Evolutionary conservation across 2,329 filamentous ascomycete genomes (phyloP).

Genomic region (Botryotinia convoluta): DNA sequence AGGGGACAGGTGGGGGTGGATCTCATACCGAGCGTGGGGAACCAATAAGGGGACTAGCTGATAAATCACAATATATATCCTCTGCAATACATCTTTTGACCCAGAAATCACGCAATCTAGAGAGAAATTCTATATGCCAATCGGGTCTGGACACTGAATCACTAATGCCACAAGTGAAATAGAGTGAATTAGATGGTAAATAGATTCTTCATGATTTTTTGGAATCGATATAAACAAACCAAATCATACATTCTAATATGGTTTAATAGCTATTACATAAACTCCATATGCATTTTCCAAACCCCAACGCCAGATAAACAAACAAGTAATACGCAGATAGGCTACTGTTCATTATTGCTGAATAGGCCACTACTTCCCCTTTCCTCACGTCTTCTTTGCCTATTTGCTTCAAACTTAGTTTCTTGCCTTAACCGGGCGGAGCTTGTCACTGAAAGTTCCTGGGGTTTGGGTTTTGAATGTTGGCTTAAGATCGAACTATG

Average conservation of each 20-base stretch:
- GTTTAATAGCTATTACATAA: neutral
- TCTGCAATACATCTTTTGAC: neutral
- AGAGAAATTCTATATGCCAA: neutral
- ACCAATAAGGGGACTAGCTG: neutral
- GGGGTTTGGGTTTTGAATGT: too few species aligned
- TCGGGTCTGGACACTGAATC: neutral
- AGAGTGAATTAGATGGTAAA: neutral
- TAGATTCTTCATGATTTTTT: neutral
- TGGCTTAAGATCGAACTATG: too few species aligned
- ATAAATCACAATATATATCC: neutral
- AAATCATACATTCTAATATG: neutral
- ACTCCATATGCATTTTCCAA: neutral
- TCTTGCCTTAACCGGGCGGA: too few species aligned
- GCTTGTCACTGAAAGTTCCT: too few species aligned
- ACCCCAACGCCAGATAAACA: too few species aligned
- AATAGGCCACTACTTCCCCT: too few species aligned
- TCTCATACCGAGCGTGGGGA: neutral
- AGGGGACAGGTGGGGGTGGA: neutral
- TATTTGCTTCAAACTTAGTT: too few species aligned
- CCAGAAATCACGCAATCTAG: neutral
- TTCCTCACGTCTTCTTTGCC: too few species aligned
- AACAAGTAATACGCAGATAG: too few species aligned
- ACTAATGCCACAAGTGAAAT: neutral
- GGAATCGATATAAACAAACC: neutral
- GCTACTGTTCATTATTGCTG: too few species aligned